Conservation (phyloP, 2,329 filamentous ascomycete genomes). For the Verticillium dahliae region DNA sequence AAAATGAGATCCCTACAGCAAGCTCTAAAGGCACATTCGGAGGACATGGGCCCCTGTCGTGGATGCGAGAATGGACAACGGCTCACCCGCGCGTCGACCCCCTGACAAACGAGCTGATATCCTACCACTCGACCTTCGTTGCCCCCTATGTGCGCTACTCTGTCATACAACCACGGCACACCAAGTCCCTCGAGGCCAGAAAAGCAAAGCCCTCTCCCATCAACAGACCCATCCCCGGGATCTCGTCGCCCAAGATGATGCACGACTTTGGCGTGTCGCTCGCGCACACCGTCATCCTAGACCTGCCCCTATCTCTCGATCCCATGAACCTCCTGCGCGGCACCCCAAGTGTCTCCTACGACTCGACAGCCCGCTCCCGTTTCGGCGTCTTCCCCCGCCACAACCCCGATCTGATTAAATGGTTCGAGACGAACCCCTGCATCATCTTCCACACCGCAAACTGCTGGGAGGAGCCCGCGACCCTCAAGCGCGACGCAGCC, state of each 20-base stretch:
- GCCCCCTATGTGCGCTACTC: constrained; percentile 64
- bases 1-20: constrained; percentile 42
- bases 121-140: constrained; percentile 61
- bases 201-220: constrained; percentile 26
- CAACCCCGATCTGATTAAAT: constrained; percentile 48
- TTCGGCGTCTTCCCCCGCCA: constrained; percentile 64
- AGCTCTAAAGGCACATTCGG: constrained; percentile 21
- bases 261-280: constrained; percentile 67
- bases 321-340: constrained; percentile 53
- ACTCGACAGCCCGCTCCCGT: constrained; percentile 48
- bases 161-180: constrained; percentile 19
- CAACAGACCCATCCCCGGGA: constrained; percentile 51
- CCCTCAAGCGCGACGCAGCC: constrained; percentile 31
- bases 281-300: constrained; percentile 59
- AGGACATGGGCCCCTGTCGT: constrained; percentile 47
- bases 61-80: constrained; percentile 66
- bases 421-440: constrained; percentile 63
- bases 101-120: constrained; percentile 55
- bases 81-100: constrained; percentile 63
- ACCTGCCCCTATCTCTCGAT: constrained; percentile 60
- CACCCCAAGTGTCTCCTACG: constrained; percentile 51
- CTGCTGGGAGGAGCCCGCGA: constrained; percentile 51
- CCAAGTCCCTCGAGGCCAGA: constrained; percentile 5
- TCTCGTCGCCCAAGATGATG: constrained; percentile 64
- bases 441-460: constrained; percentile 70